Evolutionary conservation across 345 rosid genomes (phyloP).

Genomic region (Brassica rapa): DNA sequence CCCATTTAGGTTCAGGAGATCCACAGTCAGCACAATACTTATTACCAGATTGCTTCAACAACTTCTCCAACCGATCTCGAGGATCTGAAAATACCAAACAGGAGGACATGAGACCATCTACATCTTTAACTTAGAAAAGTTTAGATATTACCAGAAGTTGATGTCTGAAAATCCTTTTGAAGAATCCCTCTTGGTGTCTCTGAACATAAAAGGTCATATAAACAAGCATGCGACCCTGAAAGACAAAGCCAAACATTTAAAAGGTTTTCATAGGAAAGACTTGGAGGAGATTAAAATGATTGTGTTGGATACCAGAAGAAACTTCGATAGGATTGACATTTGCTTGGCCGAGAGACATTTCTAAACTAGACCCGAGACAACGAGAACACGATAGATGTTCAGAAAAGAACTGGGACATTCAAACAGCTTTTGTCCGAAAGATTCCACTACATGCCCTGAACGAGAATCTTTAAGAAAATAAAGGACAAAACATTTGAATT

Average conservation of each 20-base stretch:
- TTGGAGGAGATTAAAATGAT: background rate
- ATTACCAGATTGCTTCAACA: constrained; percentile 59
- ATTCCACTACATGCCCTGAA: constrained; percentile 23
- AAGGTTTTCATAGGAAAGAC: background rate
- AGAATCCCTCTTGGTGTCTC: constrained; percentile 46
- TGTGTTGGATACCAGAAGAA: constrained; percentile 48
- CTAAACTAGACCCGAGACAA: constrained; percentile 36
- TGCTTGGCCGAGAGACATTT: constrained; percentile 61
- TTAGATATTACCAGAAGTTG: constrained; percentile 51
- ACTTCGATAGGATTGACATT: constrained; percentile 42
- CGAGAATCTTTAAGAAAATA: too few relatives aligned
- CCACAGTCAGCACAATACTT: constrained; percentile 89
- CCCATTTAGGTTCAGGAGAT: constrained; percentile 95
- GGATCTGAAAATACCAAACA: constrained; percentile 47
- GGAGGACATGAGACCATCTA: constrained; percentile 8
- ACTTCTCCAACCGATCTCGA: constrained; percentile 55
- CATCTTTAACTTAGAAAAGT: background rate
- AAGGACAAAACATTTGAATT: background rate
- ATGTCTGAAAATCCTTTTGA: constrained; percentile 39
- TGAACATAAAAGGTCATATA: constrained; percentile 56
- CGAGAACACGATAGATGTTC: constrained; percentile 16
- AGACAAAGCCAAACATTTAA: background rate
- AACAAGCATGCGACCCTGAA: constrained; percentile 53
- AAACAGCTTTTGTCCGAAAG: constrained; percentile 19
- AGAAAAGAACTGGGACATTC: constrained; percentile 22